These are phyloP conservation scores for Striga asiatica DNA, from an alignment of 257 asterid genomes.

Conservation along the genomic window DNA sequence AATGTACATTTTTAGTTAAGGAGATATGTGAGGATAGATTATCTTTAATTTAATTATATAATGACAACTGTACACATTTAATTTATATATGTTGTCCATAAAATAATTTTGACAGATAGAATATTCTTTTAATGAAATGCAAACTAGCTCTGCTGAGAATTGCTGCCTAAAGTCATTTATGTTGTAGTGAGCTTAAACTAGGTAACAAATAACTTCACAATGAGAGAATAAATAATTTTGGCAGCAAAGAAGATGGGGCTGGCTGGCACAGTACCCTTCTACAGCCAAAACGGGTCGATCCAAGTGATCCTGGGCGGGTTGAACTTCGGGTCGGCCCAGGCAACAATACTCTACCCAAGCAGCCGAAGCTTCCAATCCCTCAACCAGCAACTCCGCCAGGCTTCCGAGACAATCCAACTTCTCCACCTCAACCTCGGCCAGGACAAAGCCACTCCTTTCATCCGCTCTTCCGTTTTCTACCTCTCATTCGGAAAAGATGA, in stretches of 20 bases:
- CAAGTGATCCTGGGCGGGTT: conserved; percentile 29
- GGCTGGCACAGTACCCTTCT: conserved; percentile 42
- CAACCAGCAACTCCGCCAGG: conserved; percentile 55
- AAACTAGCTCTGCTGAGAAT: too few species aligned
- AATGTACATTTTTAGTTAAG: too few species aligned
- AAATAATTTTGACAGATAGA: too few species aligned
- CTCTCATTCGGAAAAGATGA: conserved; percentile 62
- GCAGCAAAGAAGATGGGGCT: conserved; percentile 53
- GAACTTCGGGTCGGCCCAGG: conserved; percentile 54
- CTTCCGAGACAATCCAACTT: conserved; percentile 42
- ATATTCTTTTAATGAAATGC: too few species aligned
- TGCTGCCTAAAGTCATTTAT: too few species aligned
- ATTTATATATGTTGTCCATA: too few species aligned
- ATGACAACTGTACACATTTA: too few species aligned
- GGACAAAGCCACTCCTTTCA: conserved; percentile 24
- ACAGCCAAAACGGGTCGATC: conserved; percentile 51
- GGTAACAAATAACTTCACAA: too few species aligned
- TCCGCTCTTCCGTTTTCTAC: conserved; percentile 48
- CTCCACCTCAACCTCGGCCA: conserved; percentile 53
- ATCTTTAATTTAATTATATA: background rate
- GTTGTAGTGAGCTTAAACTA: too few species aligned
- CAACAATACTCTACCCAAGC: conserved; percentile 36
- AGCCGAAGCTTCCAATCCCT: conserved; percentile 45
- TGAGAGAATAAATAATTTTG: background rate
- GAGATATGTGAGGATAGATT: background rate